A percentile compares a stretch with the other conserved stretches of the same genome.
These are phyloP conservation scores for Ogataea glucozyma DNA, from an alignment of 805 yeast genomes.

Conservation along the genomic window DNA sequence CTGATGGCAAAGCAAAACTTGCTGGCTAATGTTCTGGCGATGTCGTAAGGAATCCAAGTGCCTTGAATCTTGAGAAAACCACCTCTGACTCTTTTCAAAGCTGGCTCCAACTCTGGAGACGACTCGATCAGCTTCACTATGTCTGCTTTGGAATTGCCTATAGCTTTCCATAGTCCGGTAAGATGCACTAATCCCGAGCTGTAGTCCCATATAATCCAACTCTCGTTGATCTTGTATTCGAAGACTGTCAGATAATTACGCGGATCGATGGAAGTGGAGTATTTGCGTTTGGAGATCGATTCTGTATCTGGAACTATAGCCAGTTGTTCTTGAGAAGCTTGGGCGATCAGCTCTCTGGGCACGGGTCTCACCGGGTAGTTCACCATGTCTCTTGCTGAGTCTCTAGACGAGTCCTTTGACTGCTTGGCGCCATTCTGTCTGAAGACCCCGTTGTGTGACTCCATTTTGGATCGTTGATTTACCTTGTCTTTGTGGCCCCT, in stretches of 20 bases:
- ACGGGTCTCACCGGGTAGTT: conserved; percentile 30
- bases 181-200: conserved; percentile 82
- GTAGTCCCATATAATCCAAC: conserved; percentile 85
- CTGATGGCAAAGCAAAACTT: conserved; percentile 79
- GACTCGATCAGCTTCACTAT: conserved; percentile 69
- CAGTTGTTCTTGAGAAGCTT: conserved; percentile 26
- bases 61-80: conserved; percentile 93
- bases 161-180: conserved; percentile 84
- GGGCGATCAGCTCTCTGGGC: conserved; percentile 14
- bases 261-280: conserved; percentile 74
- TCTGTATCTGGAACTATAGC: conserved; percentile 22
- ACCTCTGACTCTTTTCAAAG: conserved; percentile 77
- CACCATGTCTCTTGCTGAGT: conserved; percentile 13
- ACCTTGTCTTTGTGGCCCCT: conserved; percentile 1
- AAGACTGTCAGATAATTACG: conserved; percentile 68
- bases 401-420: no score
- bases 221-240: conserved; percentile 67
- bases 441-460: neutral
- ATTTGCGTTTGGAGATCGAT: conserved; percentile 43
- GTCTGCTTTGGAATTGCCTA: conserved; percentile 71
- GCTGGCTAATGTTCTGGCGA: conserved; percentile 67
- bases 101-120: conserved; percentile 63
- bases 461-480: neutral
- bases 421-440: conserved; percentile 1
- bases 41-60: conserved; percentile 80